These are phyloP conservation scores for Cladobotryum protrusum DNA, from an alignment of 2,329 filamentous ascomycete genomes.

Conservation along the genomic window DNA sequence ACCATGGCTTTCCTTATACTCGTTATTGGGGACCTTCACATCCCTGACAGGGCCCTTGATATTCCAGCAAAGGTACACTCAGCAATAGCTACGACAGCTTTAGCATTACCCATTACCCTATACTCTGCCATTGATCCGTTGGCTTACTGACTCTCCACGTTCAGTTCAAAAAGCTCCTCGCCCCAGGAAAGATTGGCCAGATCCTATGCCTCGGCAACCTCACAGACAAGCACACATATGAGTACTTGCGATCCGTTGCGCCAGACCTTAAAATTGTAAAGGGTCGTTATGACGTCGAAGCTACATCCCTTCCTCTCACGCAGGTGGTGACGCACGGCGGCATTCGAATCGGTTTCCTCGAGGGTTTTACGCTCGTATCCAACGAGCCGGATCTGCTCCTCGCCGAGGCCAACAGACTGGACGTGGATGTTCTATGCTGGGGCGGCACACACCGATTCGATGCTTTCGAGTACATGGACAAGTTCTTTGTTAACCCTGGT, in stretches of 20 bases:
- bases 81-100: no score
- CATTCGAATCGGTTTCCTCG: conserved; percentile 60
- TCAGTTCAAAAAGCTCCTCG: conserved; percentile 80
- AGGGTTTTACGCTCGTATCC: conserved; percentile 62
- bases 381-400: conserved; percentile 61
- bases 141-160: not conserved
- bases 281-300: conserved; percentile 61
- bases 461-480: conserved; percentile 68
- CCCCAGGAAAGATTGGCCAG: conserved; percentile 76
- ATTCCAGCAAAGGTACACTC: conserved; percentile 74
- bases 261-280: conserved; percentile 67
- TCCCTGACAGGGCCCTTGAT: conserved; percentile 85
- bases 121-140: not conserved
- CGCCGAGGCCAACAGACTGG: conserved; percentile 61
- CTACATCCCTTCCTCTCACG: conserved; percentile 57
- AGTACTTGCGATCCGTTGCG: conserved; percentile 69
- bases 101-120: not conserved
- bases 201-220: conserved; percentile 76
- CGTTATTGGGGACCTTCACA: conserved; percentile 88
- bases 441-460: conserved; percentile 63
- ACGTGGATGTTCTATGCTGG: conserved; percentile 64
- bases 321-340: conserved; percentile 61
- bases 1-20: conserved; percentile 86
- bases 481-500: conserved; percentile 66
- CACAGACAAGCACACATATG: conserved; percentile 73